Base-by-base conservation (phyloP, 2,329 filamentous ascomycete species). In the Fusarium cyanostomum region DNA sequence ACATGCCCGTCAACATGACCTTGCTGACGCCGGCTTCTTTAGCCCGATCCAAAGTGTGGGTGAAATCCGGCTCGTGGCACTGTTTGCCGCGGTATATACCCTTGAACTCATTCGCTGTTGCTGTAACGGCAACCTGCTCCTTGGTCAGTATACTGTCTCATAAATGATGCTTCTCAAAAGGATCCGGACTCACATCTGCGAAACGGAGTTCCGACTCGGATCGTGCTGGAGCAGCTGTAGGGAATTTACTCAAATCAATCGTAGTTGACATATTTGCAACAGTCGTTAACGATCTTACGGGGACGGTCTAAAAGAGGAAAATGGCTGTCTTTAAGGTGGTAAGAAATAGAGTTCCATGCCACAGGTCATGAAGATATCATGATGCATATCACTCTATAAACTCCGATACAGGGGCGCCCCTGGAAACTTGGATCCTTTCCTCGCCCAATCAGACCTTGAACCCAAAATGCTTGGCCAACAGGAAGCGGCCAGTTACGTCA, bases 71-170 rank as follows among this genome's bases (percentile, higher is more conserved):
- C 4, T 74, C 70, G 44, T 84, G 82, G 46, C 81, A 80, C 55
- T 81, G 75, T 57, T 83, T 83, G 57, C 75, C 75, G 7, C 82
- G 78, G 57, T 84, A 84, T 52, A 81, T 74, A 12, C 81, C 82
- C n/a, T 78, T 75, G 52, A 83, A 84, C 56, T 84, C 79, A 8
- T 76, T 74, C 1, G 75, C 75, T 10, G 75, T 77, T 15, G 75
- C 75, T 9, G 76, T 78, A 2, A 77, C 75, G 13, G 76, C 76
- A 8, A 77, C 74, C 74, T 77, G 5, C 12, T n/a, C 4, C 21
- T 3, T 16, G 21, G 18, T 66, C 16, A 66, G 45, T 41, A 27
- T 31, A 26, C 16, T 18, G 6, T 27, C 26, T 21, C 13, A 44
- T 28, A 30, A 35, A 9, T 16, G 21, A 16, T 39, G n/a, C 16